A percentile compares a stretch with the other conserved stretches of the same genome.
These are phyloP conservation scores for Anacardium occidentale DNA, from an alignment of 345 rosid species.

Conservation along the genomic window DNA sequence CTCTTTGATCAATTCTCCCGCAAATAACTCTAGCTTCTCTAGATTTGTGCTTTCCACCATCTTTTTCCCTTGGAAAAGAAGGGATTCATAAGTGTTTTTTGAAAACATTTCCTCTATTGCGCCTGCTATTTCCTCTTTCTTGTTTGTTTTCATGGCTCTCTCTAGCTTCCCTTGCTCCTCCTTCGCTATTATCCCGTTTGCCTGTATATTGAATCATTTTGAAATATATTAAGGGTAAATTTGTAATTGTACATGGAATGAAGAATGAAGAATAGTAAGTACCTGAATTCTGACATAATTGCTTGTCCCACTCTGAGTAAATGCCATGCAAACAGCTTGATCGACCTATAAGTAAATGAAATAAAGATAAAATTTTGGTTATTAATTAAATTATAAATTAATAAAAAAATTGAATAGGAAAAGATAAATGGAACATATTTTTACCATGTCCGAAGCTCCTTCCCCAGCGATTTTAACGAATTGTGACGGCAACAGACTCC, in stretches of 20 bases:
- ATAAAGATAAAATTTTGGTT: not conserved
- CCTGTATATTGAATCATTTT: conserved; percentile 15
- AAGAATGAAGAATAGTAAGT: not conserved
- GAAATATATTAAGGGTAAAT: too few species aligned
- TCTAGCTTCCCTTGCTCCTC: not conserved
- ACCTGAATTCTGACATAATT: conserved; percentile 84
- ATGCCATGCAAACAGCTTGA: conserved; percentile 93
- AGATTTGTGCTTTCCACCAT: conserved; percentile 37
- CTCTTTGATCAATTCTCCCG: conserved; percentile 46
- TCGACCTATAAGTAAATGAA: conserved; percentile 50
- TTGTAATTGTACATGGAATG: too few species aligned
- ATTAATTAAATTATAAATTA: too few species aligned
- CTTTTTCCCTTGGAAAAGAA: conserved; percentile 51
- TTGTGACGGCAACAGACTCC: conserved; percentile 22
- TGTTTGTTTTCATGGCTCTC: conserved; percentile 1
- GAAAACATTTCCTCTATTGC: conserved; percentile 35
- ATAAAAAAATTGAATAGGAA: too few species aligned
- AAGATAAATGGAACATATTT: not conserved
- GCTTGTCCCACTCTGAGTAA: conserved; percentile 49
- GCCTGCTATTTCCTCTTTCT: conserved; percentile 11
- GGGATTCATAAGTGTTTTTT: conserved; percentile 43
- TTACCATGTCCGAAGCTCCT: conserved; percentile 63
- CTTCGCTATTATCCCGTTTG: conserved; percentile 21
- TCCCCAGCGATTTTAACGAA: conserved; percentile 54
- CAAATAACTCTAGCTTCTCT: conserved; percentile 44